Percentiles rank a stretch among this genome's conserved stretches.
Conservation (phyloP, 148 eudicot species). For the Arbutus unedo region DNA sequence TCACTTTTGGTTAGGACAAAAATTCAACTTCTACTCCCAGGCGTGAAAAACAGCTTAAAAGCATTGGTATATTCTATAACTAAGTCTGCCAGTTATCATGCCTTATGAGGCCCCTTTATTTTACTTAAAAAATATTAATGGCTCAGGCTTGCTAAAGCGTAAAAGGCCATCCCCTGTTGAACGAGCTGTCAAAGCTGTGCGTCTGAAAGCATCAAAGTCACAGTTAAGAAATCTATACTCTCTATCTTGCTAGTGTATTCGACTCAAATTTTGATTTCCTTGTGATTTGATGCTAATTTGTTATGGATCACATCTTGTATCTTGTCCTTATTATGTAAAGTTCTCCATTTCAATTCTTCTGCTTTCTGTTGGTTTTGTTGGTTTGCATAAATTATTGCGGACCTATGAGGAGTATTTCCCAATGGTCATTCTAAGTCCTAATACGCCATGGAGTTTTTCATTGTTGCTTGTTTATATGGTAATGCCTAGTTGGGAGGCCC, state of each 20-base stretch:
- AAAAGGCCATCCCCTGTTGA: constrained; percentile 61
- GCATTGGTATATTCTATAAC: constrained; percentile 49
- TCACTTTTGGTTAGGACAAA: constrained; percentile 56
- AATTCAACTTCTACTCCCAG: constrained; percentile 42
- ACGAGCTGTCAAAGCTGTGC: constrained; percentile 47
- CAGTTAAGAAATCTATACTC: constrained; percentile 50
- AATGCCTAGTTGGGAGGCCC: constrained; percentile 1
- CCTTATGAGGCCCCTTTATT: background rate
- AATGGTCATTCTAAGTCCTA: background rate
- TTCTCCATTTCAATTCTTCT: background rate
- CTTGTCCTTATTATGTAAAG: background rate
- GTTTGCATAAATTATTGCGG: background rate
- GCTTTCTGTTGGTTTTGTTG: constrained; percentile 5
- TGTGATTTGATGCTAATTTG: background rate
- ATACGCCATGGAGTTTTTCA: background rate
- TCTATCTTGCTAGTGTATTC: background rate
- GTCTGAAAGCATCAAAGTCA: constrained; percentile 41
- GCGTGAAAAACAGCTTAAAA: constrained; percentile 76
- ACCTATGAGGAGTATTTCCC: background rate
- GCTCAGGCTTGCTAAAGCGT: constrained; percentile 70
- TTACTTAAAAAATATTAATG: constrained; percentile 2
- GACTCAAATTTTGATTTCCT: background rate
- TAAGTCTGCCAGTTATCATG: background rate
- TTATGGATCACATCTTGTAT: background rate
- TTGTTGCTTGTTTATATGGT: background rate